phyloP scores from a whole-genome alignment of 78 protist genomes.

The Dictyostelium capitatum region DNA sequence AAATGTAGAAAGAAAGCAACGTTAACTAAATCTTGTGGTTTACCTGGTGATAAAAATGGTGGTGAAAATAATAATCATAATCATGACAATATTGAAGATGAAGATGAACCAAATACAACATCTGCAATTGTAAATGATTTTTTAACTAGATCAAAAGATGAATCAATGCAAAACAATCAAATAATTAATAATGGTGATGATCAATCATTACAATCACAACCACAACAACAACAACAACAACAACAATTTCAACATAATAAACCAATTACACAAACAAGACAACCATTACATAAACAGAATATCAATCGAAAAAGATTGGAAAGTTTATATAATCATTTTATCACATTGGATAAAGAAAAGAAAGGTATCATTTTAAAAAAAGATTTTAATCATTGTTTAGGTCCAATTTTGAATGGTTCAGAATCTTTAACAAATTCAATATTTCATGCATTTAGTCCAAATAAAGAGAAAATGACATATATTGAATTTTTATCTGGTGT shows the following conservation, averaged over 20 bases:
- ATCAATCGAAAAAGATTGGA: slow-evolving; percentile 71
- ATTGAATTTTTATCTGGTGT: slow-evolving; percentile 63
- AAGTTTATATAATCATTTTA: slow-evolving; percentile 71
- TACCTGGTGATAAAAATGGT: neutral
- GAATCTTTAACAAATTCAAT: neutral
- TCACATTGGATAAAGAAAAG: slow-evolving; percentile 66
- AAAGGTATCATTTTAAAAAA: slow-evolving; percentile 49
- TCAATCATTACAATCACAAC: neutral
- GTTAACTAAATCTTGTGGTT: slow-evolving; percentile 36
- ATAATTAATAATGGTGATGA: neutral
- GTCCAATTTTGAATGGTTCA: slow-evolving; percentile 31
- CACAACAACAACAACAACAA: slow-evolving; percentile 3
- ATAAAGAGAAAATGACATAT: slow-evolving; percentile 41
- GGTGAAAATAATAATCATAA: neutral
- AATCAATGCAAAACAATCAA: neutral
- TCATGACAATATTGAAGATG: neutral
- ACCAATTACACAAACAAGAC: neutral
- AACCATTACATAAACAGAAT: slow-evolving; percentile 16
- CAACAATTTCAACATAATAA: neutral
- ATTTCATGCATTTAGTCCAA: slow-evolving; percentile 46
- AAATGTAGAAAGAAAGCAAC: slow-evolving; percentile 70
- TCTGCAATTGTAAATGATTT: neutral
- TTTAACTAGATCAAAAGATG: slow-evolving; percentile 6
- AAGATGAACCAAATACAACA: neutral
- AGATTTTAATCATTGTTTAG: slow-evolving; percentile 66